Evolutionary conservation across 139 green algal genomes (phyloP).

Genomic region (Coccomyxa sp.): DNA sequence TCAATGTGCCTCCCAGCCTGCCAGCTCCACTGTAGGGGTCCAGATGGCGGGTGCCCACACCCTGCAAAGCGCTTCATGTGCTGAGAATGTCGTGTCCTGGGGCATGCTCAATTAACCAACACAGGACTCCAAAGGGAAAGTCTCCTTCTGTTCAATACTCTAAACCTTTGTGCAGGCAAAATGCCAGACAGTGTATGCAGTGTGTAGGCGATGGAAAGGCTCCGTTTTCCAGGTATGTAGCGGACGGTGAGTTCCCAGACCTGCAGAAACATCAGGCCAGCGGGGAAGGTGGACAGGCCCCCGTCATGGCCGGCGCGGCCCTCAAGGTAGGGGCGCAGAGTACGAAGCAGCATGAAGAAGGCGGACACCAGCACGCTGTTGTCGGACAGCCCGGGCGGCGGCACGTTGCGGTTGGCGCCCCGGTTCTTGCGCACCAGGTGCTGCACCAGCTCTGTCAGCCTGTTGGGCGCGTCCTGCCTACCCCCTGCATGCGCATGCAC

Average conservation of each 20-base stretch:
- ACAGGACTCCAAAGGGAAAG: no score
- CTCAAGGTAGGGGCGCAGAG: conserved; percentile 46
- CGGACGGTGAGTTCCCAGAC: no score
- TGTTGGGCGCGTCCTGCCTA: background rate
- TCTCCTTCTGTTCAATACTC: no score
- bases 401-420: conserved; percentile 54
- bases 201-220: no score
- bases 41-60: background rate
- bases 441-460: conserved; percentile 51
- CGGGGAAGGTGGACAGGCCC: conserved; percentile 29
- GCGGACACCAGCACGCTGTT: conserved; percentile 60
- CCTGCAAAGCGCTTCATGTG: background rate
- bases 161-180: no score
- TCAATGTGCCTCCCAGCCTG: conserved; percentile 27
- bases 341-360: conserved; percentile 68
- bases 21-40: conserved; percentile 6
- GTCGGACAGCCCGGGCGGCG: conserved; percentile 74
- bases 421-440: conserved; percentile 68
- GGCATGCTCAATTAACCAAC: no score
- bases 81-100: background rate
- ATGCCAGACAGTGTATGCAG: no score
- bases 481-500: background rate
- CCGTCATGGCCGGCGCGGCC: background rate
- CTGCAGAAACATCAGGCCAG: conserved; percentile 31
- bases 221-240: no score